Base-by-base conservation (phyloP, 352 stramenopile genomes). In the Phytophthora niederhauseri region DNA sequence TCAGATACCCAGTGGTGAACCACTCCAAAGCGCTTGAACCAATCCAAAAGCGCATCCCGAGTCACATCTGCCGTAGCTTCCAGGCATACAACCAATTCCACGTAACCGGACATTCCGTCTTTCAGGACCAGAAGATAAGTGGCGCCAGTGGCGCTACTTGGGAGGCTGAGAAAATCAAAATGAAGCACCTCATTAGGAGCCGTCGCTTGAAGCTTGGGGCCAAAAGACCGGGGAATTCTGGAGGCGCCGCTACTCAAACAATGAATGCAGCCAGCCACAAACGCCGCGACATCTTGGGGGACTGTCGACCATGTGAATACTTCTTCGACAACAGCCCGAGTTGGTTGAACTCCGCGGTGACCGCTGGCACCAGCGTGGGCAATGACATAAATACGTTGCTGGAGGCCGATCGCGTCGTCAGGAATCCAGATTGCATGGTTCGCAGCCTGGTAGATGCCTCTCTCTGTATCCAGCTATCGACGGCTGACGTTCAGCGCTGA, bases 121-220 rank as follows among this genome's bases (percentile, higher is more conserved):
- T 48, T 48, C 41, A 48, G 41, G 41, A 48, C 41, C 14, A 48
- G 41, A 8, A 31, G 28, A 31, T 31, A 31, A 31, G 26, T 7
- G 26, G 26, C 26, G 38, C 38, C 38, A 3, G 14, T 48, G 2
- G 38, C 17, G n/a, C 38, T 48, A 2, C 12, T 4, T 48, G 38
- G 38, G n/a, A 48, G 38, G 38, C 38, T 48, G 38, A 48, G 38
- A 48, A 48, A 48, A 15, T 48, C 38, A 48, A 48, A 48, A 19
- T 48, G 38, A 19, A 20, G n/a, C 12, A 48, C 38, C n/a, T 48
- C 38, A 15, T 48, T 48, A 15, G 38, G 38, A 14, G 17, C 12
- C 15, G 38, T 48, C 17, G 38, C 38, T 19, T 15, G 38, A 15
- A 48, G 38, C 8, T 14, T 48, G 20, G 38, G 38, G 17, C 38